A percentile compares a stretch with the other conserved stretches of the same genome.
Conservation (phyloP, 495 filamentous ascomycete species). For the Penicillium silybi region DNA sequence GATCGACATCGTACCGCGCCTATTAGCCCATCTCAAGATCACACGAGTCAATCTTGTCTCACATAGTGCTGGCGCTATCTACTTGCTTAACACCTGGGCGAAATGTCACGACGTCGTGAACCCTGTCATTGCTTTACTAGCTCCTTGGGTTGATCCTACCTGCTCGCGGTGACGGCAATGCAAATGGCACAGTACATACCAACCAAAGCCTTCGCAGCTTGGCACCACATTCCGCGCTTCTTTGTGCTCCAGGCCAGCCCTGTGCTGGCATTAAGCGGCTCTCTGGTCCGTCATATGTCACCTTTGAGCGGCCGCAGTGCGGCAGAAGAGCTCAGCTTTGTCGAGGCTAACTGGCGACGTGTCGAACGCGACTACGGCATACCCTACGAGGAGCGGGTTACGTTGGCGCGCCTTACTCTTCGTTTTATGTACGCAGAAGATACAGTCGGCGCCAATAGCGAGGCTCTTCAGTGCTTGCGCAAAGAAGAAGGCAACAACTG, state of each 20-base stretch:
- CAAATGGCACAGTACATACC: conserved; percentile 27
- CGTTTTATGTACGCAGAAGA: conserved; percentile 24
- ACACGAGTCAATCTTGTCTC: conserved; percentile 36
- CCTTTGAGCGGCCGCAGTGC: background rate
- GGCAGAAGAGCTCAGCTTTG: background rate
- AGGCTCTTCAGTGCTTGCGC: conserved; percentile 30
- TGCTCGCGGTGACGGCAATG: conserved; percentile 30
- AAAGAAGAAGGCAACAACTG: conserved; percentile 22
- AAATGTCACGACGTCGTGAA: conserved; percentile 34
- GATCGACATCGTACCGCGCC: conserved; percentile 39
- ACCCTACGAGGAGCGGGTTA: conserved; percentile 9
- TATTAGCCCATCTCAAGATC: conserved; percentile 38
- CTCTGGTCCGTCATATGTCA: conserved; percentile 11
- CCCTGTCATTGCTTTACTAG: conserved; percentile 37
- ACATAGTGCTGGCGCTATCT: conserved; percentile 47
- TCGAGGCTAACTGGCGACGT: conserved; percentile 10
- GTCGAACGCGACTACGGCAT: conserved; percentile 23
- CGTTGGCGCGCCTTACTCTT: conserved; percentile 15
- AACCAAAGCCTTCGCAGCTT: conserved; percentile 25
- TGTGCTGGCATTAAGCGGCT: conserved; percentile 18
- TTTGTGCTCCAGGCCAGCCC: conserved; percentile 25
- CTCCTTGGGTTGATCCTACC: conserved; percentile 45
- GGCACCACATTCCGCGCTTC: conserved; percentile 33
- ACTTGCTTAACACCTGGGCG: conserved; percentile 40
- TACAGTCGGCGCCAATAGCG: conserved; percentile 30